Conservation (phyloP, 768 basidiomycete genomes). For the Tylopilus intermedius region DNA sequence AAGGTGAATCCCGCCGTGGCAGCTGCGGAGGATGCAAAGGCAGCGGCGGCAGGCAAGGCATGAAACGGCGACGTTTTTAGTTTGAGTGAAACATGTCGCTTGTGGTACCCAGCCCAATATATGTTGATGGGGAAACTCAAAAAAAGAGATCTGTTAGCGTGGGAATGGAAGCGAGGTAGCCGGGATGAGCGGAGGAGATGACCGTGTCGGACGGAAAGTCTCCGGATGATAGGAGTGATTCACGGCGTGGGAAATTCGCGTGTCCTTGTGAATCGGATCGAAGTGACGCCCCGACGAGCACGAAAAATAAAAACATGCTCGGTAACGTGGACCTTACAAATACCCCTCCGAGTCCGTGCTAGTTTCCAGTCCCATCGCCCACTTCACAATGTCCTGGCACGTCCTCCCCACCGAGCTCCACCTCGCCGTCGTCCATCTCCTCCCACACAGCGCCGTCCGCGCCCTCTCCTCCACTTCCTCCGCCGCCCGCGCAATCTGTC, state of each 20-base stretch:
- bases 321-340: slow-evolving; percentile 10
- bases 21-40: slow-evolving; percentile 86
- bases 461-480: slow-evolving; percentile 47
- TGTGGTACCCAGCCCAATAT: no score
- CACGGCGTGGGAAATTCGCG: slow-evolving; percentile 6
- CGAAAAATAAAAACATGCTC: slow-evolving; percentile 1
- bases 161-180: slow-evolving; percentile 1
- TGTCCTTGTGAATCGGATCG: slow-evolving; percentile 24
- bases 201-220: slow-evolving; percentile 25
- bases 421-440: slow-evolving; percentile 48
- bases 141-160: slow-evolving; percentile 1
- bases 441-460: slow-evolving; percentile 42
- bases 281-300: slow-evolving; percentile 16
- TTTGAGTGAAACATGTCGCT: no score
- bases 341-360: not conserved
- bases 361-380: no score
- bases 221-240: slow-evolving; percentile 20
- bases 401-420: slow-evolving; percentile 64
- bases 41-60: slow-evolving; percentile 47
- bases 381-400: slow-evolving; percentile 39
- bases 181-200: slow-evolving; percentile 14
- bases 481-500: slow-evolving; percentile 47
- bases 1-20: slow-evolving; percentile 95
- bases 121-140: no score
- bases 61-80: slow-evolving; percentile 24